Conservation (phyloP, 2,329 filamentous ascomycete genomes). For the Huntiella abstrusa region DNA sequence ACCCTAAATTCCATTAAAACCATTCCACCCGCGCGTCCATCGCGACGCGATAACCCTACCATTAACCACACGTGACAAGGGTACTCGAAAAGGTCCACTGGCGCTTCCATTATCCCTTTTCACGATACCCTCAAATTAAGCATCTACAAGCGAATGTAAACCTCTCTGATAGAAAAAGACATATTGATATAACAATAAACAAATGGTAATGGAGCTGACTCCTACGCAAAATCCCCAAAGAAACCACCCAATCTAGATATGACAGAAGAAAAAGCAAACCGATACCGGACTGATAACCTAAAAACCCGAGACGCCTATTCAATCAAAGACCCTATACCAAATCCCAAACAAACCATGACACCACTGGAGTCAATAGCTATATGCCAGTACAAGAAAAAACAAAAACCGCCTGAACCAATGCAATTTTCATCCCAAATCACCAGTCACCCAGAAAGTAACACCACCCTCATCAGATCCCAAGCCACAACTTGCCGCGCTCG, state of each 20-base stretch:
- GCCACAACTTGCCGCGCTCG: slow-evolving; percentile 40
- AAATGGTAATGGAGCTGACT: too few relatives aligned
- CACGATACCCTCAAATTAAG: too few relatives aligned
- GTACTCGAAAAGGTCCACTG: too few relatives aligned
- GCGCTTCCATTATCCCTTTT: too few relatives aligned
- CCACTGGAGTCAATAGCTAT: too few relatives aligned
- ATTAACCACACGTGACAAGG: neutral
- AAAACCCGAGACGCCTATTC: neutral
- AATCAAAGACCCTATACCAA: too few relatives aligned
- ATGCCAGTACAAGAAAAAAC: neutral
- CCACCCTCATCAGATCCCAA: slow-evolving; percentile 38
- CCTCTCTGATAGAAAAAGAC: too few relatives aligned
- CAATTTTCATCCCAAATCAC: neutral
- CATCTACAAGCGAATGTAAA: too few relatives aligned
- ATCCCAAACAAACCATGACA: too few relatives aligned
- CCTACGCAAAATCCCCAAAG: neutral
- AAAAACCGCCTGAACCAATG: neutral
- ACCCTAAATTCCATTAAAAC: neutral
- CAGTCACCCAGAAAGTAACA: neutral
- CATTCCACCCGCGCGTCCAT: neutral
- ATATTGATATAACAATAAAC: too few relatives aligned
- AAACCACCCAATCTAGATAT: neutral
- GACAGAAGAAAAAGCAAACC: neutral
- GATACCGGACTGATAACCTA: neutral
- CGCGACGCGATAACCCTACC: neutral